Evolutionary conservation across 2,329 filamentous ascomycete species (phyloP).

Genomic region (Chaetomiaceae sp.): DNA sequence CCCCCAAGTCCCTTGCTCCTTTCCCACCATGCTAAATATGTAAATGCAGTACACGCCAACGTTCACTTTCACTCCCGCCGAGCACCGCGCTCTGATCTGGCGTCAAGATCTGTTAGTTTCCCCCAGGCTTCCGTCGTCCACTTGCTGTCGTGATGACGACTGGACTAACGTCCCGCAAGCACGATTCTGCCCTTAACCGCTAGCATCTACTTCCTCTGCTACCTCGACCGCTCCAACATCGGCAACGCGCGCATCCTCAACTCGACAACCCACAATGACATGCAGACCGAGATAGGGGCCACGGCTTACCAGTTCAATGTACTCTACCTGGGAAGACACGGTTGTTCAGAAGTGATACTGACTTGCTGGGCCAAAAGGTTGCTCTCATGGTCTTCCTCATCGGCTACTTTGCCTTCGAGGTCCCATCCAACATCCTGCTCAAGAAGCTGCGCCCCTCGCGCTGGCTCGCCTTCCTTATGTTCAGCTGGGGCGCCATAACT

Average conservation of each 20-base stretch:
- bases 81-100: conserved; percentile 49
- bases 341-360: no score
- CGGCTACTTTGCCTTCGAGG: conserved; percentile 55
- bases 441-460: conserved; percentile 57
- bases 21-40: no score
- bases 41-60: no score
- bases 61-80: conserved; percentile 30
- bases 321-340: no score
- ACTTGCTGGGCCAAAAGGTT: no score
- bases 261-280: conserved; percentile 51
- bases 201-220: conserved; percentile 60
- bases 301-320: conserved; percentile 52
- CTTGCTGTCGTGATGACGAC: no score
- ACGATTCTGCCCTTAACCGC: conserved; percentile 59
- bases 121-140: no score
- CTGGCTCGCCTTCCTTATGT: conserved; percentile 61
- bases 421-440: conserved; percentile 60
- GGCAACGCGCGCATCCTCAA: conserved; percentile 65
- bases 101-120: conserved; percentile 59
- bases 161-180: no score
- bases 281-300: conserved; percentile 57
- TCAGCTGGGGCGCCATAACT: conserved; percentile 61
- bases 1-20: no score
- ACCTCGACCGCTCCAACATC: conserved; percentile 63
- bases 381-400: conserved; percentile 56